A percentile compares a stretch with the other conserved stretches of the same genome.
Conservation (phyloP, 352 stramenopile genomes). For the Globisporangium cylindrosporum region DNA sequence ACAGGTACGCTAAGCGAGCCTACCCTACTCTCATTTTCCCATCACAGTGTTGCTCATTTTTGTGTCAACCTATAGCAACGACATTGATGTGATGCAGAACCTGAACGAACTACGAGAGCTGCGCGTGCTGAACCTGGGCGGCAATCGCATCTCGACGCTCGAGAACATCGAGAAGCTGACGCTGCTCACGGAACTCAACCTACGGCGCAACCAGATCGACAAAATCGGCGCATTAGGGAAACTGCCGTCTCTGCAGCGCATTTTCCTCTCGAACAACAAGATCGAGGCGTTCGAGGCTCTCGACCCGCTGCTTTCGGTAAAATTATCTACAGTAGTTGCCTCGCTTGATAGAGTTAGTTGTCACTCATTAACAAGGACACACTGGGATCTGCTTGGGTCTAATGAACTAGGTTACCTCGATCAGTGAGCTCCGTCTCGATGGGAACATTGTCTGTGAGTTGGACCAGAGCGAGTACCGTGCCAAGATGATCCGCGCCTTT, state of each 20-base stretch:
- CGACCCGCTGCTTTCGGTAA: conserved; percentile 60
- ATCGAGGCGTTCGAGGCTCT: conserved; percentile 70
- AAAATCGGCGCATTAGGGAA: conserved; percentile 54
- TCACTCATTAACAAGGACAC: not conserved
- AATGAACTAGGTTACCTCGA: conserved; percentile 34
- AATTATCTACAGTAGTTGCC: conserved; percentile 5
- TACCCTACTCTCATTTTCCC: not conserved
- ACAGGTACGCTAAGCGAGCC: conserved; percentile 43
- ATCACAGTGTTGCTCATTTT: not conserved
- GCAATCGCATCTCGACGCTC: conserved; percentile 76
- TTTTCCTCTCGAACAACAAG: conserved; percentile 92
- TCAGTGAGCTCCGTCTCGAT: conserved; percentile 87
- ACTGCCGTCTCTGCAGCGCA: conserved; percentile 73
- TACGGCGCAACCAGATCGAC: conserved; percentile 79
- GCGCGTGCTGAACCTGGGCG: conserved; percentile 90
- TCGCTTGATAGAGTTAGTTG: too few species aligned
- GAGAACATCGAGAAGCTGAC: conserved; percentile 77
- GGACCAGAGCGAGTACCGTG: conserved; percentile 57
- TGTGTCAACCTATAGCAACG: conserved; percentile 52
- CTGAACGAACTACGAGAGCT: conserved; percentile 83
- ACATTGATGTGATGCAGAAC: conserved; percentile 86
- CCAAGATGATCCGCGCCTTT: conserved; percentile 68
- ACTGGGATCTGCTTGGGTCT: not conserved
- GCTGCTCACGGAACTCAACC: conserved; percentile 89
- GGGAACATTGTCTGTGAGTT: conserved; percentile 66